Conservation (phyloP, 345 rosid species). For the Trapa incisa region DNA sequence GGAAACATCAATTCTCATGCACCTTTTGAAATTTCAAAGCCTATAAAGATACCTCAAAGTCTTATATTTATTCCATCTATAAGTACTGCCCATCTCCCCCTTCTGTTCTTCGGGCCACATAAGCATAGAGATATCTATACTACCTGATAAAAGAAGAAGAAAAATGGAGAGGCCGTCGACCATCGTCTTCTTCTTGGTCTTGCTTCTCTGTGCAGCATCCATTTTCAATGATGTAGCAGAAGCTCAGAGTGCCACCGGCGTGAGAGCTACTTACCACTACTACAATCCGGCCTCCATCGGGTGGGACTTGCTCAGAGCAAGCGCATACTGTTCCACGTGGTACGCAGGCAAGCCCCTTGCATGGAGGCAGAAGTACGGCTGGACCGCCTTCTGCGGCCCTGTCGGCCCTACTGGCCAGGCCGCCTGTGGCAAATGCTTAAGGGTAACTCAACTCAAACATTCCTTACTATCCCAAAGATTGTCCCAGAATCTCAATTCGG, state of each 20-base stretch:
- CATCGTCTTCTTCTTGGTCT: not conserved
- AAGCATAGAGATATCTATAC: no score
- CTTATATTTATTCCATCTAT: no score
- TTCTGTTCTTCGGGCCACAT: no score
- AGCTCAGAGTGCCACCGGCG: constrained; percentile 30
- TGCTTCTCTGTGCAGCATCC: not conserved
- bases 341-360: constrained; percentile 36
- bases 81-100: no score
- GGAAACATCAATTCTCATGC: no score
- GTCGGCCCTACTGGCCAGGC: constrained; percentile 37
- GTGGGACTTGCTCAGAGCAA: constrained; percentile 37
- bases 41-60: no score
- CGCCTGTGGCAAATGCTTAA: constrained; percentile 42
- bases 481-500: no score
- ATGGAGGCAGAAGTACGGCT: constrained; percentile 45
- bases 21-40: no score
- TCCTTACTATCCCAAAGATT: not conserved
- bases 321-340: constrained; percentile 48
- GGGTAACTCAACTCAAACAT: constrained; percentile 12
- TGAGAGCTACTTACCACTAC: constrained; percentile 38
- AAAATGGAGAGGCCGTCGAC: not conserved
- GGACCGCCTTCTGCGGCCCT: constrained; percentile 58
- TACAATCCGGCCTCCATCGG: constrained; percentile 37
- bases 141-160: not conserved
- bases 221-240: not conserved